These are phyloP conservation scores for Fusarium nurragi DNA, from an alignment of 2,329 filamentous ascomycete genomes.

Conservation along the genomic window DNA sequence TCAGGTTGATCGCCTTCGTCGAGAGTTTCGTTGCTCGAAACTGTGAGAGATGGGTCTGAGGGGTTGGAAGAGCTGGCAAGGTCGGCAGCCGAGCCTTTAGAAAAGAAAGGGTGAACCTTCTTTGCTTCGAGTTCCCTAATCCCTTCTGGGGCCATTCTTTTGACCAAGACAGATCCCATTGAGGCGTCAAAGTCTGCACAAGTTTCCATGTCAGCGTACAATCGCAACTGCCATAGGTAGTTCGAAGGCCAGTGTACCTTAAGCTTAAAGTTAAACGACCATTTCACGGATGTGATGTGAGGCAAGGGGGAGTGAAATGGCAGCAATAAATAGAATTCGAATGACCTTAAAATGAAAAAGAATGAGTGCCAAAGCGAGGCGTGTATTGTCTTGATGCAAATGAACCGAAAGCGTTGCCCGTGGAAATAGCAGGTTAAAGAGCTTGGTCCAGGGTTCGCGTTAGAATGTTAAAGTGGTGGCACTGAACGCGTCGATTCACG, in stretches of 20 bases:
- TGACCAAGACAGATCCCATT: conserved; percentile 57
- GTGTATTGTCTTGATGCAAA: conserved; percentile 12
- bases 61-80: conserved; percentile 3
- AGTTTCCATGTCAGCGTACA: background rate
- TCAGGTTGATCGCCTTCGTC: background rate
- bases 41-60: background rate
- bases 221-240: background rate
- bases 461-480: conserved; percentile 37
- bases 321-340: background rate
- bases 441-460: conserved; percentile 38
- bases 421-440: conserved; percentile 18
- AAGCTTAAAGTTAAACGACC: conserved; percentile 26
- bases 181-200: conserved; percentile 32
- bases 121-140: conserved; percentile 50
- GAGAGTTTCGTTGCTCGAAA: conserved; percentile 1
- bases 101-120: conserved; percentile 67
- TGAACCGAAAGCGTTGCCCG: conserved; percentile 25
- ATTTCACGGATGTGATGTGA: conserved; percentile 17
- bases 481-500: conserved; percentile 38
- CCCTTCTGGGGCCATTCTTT: conserved; percentile 57
- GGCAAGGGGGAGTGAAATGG: background rate
- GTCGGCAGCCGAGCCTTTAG: conserved; percentile 39
- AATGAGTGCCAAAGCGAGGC: background rate
- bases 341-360: background rate
- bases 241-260: conserved; percentile 17